These are phyloP conservation scores for Protea cynaroides DNA, from an alignment of 164 flowering plant genomes.

Conservation along the genomic window DNA sequence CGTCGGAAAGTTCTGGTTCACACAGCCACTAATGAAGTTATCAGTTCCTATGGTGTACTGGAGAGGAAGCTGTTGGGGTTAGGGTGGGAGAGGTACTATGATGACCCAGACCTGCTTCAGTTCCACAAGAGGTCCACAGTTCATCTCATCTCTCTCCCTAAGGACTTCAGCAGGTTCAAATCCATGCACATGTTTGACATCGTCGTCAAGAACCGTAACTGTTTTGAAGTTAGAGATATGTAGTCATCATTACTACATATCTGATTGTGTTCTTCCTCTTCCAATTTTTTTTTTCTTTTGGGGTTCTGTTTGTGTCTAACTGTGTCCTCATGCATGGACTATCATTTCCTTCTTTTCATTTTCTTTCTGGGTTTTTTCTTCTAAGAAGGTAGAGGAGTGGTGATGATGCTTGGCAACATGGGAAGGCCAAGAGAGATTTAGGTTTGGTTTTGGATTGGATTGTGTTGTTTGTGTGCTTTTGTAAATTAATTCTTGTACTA, in stretches of 20 bases:
- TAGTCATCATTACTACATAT: not conserved
- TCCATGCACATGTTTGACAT: slow-evolving; percentile 89
- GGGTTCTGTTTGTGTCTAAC: too few species aligned
- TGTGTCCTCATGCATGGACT: not conserved
- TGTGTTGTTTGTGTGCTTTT: too few species aligned
- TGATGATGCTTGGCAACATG: too few species aligned
- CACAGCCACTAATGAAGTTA: slow-evolving; percentile 49
- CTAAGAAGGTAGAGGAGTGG: too few species aligned
- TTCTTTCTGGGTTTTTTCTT: not conserved
- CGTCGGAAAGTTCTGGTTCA: slow-evolving; percentile 62
- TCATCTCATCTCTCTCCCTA: slow-evolving; percentile 88
- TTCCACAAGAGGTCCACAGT: slow-evolving; percentile 75
- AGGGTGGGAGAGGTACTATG: slow-evolving; percentile 90
- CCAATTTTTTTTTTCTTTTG: too few species aligned
- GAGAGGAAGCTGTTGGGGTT: slow-evolving; percentile 44
- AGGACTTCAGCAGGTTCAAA: slow-evolving; percentile 61
- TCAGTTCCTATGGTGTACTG: slow-evolving; percentile 49
- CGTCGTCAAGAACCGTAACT: slow-evolving; percentile 69
- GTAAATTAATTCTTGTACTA: too few species aligned
- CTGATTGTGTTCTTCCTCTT: not conserved
- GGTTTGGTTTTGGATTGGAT: too few species aligned
- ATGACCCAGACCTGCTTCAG: slow-evolving; percentile 74
- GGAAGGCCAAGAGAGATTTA: too few species aligned
- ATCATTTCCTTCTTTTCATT: not conserved
- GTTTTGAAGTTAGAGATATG: slow-evolving; percentile 71